Conservation (phyloP, 768 basidiomycete genomes). For the Xerocomus potaroensis region DNA sequence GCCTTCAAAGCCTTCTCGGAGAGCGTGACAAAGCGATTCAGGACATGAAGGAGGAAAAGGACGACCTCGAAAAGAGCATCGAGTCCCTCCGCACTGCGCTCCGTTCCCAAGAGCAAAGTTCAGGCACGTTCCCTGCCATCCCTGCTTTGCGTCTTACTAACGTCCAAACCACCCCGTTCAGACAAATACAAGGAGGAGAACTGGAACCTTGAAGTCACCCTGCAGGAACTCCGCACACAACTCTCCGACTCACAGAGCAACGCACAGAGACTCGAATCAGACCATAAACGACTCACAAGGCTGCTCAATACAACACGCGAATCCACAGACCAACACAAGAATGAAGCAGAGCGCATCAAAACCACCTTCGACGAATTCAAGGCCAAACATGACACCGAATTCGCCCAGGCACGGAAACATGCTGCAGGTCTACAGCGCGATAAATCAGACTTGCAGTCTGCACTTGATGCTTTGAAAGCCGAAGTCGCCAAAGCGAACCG, state of each 20-base stretch:
- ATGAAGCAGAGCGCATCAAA: slow-evolving; percentile 72
- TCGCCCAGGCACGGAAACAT: slow-evolving; percentile 85
- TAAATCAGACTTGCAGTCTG: slow-evolving; percentile 84
- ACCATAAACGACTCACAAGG: slow-evolving; percentile 77
- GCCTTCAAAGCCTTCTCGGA: slow-evolving; percentile 84
- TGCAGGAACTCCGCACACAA: slow-evolving; percentile 80
- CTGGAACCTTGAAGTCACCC: slow-evolving; percentile 94
- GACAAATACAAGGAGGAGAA: slow-evolving; percentile 98
- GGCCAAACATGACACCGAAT: slow-evolving; percentile 90
- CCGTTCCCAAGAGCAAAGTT: slow-evolving; percentile 74
- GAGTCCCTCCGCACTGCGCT: slow-evolving; percentile 72
- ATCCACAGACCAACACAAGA: slow-evolving; percentile 78
- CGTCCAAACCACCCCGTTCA: slow-evolving; percentile 21
- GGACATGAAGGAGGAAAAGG: slow-evolving; percentile 89
- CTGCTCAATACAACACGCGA: slow-evolving; percentile 71
- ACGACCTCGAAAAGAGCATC: slow-evolving; percentile 75
- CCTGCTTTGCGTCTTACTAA: slow-evolving; percentile 1
- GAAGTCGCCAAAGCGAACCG: slow-evolving; percentile 65
- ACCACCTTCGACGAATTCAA: slow-evolving; percentile 67
- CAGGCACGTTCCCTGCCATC: slow-evolving; percentile 47
- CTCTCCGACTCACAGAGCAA: slow-evolving; percentile 62
- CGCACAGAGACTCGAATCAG: slow-evolving; percentile 68
- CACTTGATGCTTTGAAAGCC: slow-evolving; percentile 70
- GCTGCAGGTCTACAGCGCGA: slow-evolving; percentile 87
- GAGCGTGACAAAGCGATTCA: slow-evolving; percentile 93